These are phyloP conservation scores for Cryptosporidium ryanae DNA, from an alignment of 169 alveolate genomes.

Conservation along the genomic window DNA sequence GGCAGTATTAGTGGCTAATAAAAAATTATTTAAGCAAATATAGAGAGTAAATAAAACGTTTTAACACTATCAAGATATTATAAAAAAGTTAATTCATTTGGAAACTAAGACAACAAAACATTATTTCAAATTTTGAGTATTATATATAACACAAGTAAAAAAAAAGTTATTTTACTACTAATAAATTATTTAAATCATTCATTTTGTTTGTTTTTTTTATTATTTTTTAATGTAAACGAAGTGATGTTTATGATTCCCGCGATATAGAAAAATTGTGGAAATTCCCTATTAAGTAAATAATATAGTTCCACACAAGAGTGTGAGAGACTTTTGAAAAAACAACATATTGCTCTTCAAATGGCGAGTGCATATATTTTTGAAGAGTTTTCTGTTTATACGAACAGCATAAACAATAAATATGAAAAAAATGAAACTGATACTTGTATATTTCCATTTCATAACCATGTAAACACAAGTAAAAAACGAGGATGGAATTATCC, in stretches of 20 bases:
- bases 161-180: background rate
- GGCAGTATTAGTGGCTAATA: background rate
- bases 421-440: background rate
- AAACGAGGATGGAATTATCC: conserved; percentile 25
- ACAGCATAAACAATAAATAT: background rate
- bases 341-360: conserved; percentile 5
- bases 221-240: no score
- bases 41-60: background rate
- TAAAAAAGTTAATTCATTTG: no score
- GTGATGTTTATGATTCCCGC: background rate
- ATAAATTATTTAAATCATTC: background rate
- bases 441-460: background rate
- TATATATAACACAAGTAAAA: no score
- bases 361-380: conserved; percentile 38
- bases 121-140: no score
- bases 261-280: background rate
- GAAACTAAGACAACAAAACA: no score
- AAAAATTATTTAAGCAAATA: background rate
- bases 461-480: background rate
- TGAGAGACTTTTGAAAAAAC: conserved; percentile 12
- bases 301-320: conserved; percentile 36
- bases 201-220: background rate
- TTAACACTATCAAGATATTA: no score
- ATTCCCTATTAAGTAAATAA: background rate
- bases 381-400: conserved; percentile 15